Evolutionary conservation across 495 filamentous ascomycete genomes (phyloP).

Genomic region (Ramalina intermedia): DNA sequence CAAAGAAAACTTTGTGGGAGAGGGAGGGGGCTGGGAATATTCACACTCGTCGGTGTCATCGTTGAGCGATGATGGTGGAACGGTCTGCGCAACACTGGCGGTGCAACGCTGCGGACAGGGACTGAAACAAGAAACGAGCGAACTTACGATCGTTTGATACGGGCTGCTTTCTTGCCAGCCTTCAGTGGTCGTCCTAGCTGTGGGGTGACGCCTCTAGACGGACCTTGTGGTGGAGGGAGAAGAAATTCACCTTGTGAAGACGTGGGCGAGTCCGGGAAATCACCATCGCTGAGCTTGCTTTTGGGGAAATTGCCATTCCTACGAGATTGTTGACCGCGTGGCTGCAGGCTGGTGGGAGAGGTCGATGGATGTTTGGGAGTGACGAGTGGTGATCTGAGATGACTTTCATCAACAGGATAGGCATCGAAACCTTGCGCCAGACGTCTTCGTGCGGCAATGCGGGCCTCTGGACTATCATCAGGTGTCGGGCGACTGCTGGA

Average conservation of each 20-base stretch:
- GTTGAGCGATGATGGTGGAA: neutral
- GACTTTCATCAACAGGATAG: slow-evolving; percentile 11
- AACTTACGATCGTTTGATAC: slow-evolving; percentile 62
- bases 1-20: too few species aligned
- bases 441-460: slow-evolving; percentile 11
- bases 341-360: slow-evolving; percentile 3
- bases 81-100: neutral
- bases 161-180: slow-evolving; percentile 39
- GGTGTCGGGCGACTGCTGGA: slow-evolving; percentile 4
- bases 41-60: too few species aligned
- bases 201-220: slow-evolving; percentile 44
- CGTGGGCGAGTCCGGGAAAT: slow-evolving; percentile 12
- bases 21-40: too few species aligned
- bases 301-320: slow-evolving; percentile 10
- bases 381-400: slow-evolving; percentile 4
- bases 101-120: neutral
- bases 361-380: neutral
- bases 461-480: slow-evolving; percentile 4
- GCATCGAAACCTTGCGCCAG: slow-evolving; percentile 9
- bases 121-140: neutral
- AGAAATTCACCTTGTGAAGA: slow-evolving; percentile 17
- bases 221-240: slow-evolving; percentile 23
- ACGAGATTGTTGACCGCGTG: slow-evolving; percentile 8
- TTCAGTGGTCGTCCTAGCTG: slow-evolving; percentile 34
- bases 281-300: slow-evolving; percentile 17